These are phyloP conservation scores for Cynara cardunculus DNA, from an alignment of 129 eudicot species.

Conservation along the genomic window DNA sequence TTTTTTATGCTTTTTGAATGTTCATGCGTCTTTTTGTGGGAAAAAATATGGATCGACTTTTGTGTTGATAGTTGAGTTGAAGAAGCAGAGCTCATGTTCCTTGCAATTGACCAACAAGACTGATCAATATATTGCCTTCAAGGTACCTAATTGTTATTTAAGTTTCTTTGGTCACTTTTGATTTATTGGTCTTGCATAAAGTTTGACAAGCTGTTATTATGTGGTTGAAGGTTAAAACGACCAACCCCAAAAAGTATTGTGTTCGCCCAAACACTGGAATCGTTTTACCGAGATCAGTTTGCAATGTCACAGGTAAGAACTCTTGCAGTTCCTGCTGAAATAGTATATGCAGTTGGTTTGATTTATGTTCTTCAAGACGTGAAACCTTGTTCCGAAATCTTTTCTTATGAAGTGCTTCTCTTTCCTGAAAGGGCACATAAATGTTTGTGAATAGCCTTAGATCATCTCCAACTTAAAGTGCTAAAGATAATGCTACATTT, in stretches of 20 bases:
- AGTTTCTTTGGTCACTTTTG: not conserved
- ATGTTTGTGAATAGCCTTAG: not conserved
- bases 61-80: conserved; percentile 69
- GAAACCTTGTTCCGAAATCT: not conserved
- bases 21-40: not conserved
- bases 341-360: not conserved
- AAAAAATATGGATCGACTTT: not conserved
- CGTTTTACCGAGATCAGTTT: conserved; percentile 67
- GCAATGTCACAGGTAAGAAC: conserved; percentile 79
- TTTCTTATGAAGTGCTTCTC: not conserved
- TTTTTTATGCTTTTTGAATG: not conserved
- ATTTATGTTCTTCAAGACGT: not conserved
- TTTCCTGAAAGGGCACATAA: no score
- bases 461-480: no score
- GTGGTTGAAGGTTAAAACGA: conserved; percentile 73
- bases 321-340: not conserved
- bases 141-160: conserved; percentile 40
- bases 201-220: conserved; percentile 14
- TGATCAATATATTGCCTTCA: conserved; percentile 78
- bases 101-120: conserved; percentile 87
- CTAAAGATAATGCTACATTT: no score
- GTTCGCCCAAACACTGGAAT: conserved; percentile 94
- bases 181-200: not conserved
- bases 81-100: conserved; percentile 90
- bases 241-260: conserved; percentile 88